Evolutionary conservation across 345 rosid species (phyloP).

Genomic region (Linum trigynum): DNA sequence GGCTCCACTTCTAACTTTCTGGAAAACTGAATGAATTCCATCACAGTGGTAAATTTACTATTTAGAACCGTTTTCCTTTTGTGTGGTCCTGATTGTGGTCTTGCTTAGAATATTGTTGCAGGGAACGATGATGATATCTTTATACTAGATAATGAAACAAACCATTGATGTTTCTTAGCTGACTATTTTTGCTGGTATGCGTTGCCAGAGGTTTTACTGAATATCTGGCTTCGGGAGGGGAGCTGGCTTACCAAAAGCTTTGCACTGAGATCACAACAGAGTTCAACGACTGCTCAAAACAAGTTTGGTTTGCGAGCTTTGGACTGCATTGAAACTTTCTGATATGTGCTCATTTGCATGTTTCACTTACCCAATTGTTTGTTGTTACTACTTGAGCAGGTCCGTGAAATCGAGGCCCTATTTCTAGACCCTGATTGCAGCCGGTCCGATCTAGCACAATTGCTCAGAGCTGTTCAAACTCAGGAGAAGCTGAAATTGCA

Average conservation of each 20-base stretch:
- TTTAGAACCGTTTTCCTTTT: no score
- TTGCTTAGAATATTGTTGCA: no score
- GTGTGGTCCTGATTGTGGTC: no score
- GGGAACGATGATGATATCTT: no score
- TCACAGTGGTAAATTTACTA: not conserved
- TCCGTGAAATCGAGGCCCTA: slow-evolving; percentile 60
- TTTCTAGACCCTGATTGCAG: slow-evolving; percentile 38
- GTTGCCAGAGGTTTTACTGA: slow-evolving; percentile 59
- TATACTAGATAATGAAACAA: no score
- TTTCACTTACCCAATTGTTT: not conserved
- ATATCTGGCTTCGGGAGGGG: slow-evolving; percentile 67
- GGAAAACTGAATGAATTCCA: not conserved
- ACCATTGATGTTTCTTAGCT: not conserved
- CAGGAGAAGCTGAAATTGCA: slow-evolving; percentile 82
- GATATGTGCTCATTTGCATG: not conserved
- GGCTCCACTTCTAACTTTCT: not conserved
- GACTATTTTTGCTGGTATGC: not conserved
- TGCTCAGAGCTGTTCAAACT: slow-evolving; percentile 64
- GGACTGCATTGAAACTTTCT: not conserved
- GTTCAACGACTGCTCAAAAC: slow-evolving; percentile 88
- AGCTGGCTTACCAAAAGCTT: slow-evolving; percentile 68
- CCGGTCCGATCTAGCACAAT: slow-evolving; percentile 63
- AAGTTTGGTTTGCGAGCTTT: slow-evolving; percentile 26
- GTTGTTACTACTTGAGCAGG: slow-evolving; percentile 29
- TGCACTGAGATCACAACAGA: slow-evolving; percentile 65